phyloP scores from a whole-genome alignment of 768 basidiomycete genomes.

The Astraeus odoratus region DNA sequence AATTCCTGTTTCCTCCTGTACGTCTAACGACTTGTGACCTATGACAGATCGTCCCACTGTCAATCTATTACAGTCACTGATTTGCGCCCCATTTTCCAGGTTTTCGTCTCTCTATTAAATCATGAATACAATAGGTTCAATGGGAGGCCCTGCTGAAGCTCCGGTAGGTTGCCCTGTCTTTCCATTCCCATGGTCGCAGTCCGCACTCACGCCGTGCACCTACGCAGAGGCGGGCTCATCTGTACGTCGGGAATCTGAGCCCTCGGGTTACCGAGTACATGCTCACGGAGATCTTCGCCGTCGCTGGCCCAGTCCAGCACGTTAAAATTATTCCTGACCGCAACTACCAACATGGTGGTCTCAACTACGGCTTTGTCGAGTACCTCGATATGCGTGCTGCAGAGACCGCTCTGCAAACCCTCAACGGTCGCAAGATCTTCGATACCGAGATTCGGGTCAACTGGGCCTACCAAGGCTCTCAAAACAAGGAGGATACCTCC shows the following conservation, averaged over 20 bases:
- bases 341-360: slow-evolving; percentile 98
- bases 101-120: slow-evolving; percentile 40
- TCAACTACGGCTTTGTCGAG: slow-evolving; percentile 99
- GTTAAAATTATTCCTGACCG: slow-evolving; percentile 99
- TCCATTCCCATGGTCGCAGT: slow-evolving; percentile 6
- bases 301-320: slow-evolving; percentile 94
- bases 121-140: slow-evolving; percentile 65
- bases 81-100: slow-evolving; percentile 11
- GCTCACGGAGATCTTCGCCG: slow-evolving; percentile 96
- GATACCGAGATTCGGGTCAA: slow-evolving; percentile 99
- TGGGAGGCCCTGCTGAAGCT: slow-evolving; percentile 66
- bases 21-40: slow-evolving; percentile 14
- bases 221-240: slow-evolving; percentile 81
- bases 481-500: slow-evolving; percentile 98
- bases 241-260: slow-evolving; percentile 97
- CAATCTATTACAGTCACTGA: neutral
- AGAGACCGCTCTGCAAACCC: slow-evolving; percentile 96
- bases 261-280: slow-evolving; percentile 99
- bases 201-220: slow-evolving; percentile 5
- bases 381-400: slow-evolving; percentile 98
- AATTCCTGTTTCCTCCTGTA: slow-evolving; percentile 33
- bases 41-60: slow-evolving; percentile 18
- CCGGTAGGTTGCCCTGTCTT: slow-evolving; percentile 45
- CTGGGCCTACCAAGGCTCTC: slow-evolving; percentile 98
- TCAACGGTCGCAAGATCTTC: slow-evolving; percentile 99